Evolutionary conservation across 2,329 filamentous ascomycete genomes (phyloP), one percentile per base, ranked within the genome.

Genomic region (Fusarium poae): DNA sequence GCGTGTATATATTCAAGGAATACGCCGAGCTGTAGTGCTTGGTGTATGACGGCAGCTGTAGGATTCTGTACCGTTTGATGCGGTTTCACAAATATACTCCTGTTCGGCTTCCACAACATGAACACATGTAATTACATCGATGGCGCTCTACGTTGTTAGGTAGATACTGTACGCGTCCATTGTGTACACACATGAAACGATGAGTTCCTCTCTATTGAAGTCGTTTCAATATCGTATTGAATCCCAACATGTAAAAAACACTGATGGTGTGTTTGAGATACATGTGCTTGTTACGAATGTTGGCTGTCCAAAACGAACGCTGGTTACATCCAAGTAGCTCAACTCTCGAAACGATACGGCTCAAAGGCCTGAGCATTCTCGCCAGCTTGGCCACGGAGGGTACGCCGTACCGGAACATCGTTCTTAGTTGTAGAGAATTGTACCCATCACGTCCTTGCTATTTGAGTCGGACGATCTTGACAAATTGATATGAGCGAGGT

Each of bases 51-150:
- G 11, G 23, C 10, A 50, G 35, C 13, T 39, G 32, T 21, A 6
- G 13, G 13, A 29, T 21, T 29, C 20, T 21, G 12, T 12, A 21
- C 12, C 13, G 13, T 52, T 42, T n/a, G 12, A 25, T 16, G 23
- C 32, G 20, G 65, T 66, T 48, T 35, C 57, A 67, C 60, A 25
- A 39, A 39, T 27, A 49, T 49, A 54, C 10, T 30, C 37, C 45
- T 46, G 43, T 50, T 71, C 57, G 57, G 62, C 27, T 56, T 44
- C 30, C 55, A 73, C 61, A 51, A 15, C 72, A 70, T 62, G 48
- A 51, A 51, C 32, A 51, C 48, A 61, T 39, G 44, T 40, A 48
- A 51, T 23, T 48, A 35, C 43, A 54, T 53, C 16, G 42, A 56
- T 45, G 32, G 18, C 27, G 44, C 50, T 39, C 45, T 57, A 39